Evolutionary conservation across 257 asterid species (phyloP).

Genomic region (Jasminum sambac): DNA sequence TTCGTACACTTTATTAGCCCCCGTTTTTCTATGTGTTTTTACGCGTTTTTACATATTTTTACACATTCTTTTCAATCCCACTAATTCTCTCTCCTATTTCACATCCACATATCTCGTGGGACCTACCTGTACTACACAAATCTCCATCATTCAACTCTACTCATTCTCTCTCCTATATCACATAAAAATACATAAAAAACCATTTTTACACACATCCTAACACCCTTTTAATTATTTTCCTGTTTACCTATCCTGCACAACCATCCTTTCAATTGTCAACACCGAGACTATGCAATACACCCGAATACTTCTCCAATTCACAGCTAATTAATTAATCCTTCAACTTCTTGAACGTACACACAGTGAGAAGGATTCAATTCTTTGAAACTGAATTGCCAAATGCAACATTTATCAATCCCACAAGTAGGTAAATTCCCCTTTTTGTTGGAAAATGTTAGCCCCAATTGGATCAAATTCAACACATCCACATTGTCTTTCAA

Average conservation of each 20-base stretch:
- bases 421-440: slow-evolving; percentile 16
- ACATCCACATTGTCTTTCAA: no score
- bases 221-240: no score
- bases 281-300: slow-evolving; percentile 9
- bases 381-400: slow-evolving; percentile 15
- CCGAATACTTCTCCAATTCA: not conserved
- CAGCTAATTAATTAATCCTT: slow-evolving; percentile 11
- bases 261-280: slow-evolving; percentile 20
- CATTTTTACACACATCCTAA: no score
- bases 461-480: slow-evolving; percentile 17
- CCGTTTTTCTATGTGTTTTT: no score
- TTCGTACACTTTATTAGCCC: not conserved
- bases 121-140: no score
- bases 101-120: no score
- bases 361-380: slow-evolving; percentile 14
- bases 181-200: no score
- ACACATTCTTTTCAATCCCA: no score
- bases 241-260: not conserved
- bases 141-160: no score
- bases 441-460: slow-evolving; percentile 7
- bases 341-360: slow-evolving; percentile 11
- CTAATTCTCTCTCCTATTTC: no score
- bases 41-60: no score
- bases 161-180: no score
- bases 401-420: not conserved